Evolutionary conservation across 164 flowering plant species (phyloP), one percentile per base, ranked within the genome.

Genomic region (Vitis amurensis): DNA sequence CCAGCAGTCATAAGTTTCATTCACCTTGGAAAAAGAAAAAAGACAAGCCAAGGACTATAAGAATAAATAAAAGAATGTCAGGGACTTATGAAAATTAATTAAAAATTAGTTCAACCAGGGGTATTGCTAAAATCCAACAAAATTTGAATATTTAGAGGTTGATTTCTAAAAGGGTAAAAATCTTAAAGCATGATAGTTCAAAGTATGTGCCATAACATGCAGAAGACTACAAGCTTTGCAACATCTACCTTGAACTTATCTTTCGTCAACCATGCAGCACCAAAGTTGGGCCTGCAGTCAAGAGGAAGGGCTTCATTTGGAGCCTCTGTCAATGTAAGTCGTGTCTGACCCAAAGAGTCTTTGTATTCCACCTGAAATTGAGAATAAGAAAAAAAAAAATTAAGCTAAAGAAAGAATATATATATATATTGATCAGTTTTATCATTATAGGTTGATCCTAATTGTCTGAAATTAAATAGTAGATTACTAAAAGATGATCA

Each of bases 221-320:
- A 12, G n/a, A 11, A 59, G 29, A 64, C 19, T 55, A 44, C 31
- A 63, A 59, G 37, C 63, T 56, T 59, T 52, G 60, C 51, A 64
- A 50, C 49, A 48, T 55, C 68, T 77, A 91, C 98, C 94, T 87
- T 85, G 74, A 91, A 87, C 73, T 82, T 85, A 78, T 89, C 77
- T 77, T 87, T 88, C 60, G 89, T 77, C 82, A 85, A 76, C 91
- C 88, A 89, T 50, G 97, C 95, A 68, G 78, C 76, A 68, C 82
- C 81, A 76, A 94, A 94, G 76, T 67, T 82, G 59, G 98, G 98
- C 73, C 98, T 80, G 73, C 98, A 94, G 67, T 84, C 77, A 72
- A 73, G 81, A 51, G 98, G 98, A 75, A 94, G 97, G 68, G 98
- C 98, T 73, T 92, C 95, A 73, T 86, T 84, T 67, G 98, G 98